Evolutionary conservation across 345 rosid genomes (phyloP).

Genomic region (Euphorbia tirucalli): DNA sequence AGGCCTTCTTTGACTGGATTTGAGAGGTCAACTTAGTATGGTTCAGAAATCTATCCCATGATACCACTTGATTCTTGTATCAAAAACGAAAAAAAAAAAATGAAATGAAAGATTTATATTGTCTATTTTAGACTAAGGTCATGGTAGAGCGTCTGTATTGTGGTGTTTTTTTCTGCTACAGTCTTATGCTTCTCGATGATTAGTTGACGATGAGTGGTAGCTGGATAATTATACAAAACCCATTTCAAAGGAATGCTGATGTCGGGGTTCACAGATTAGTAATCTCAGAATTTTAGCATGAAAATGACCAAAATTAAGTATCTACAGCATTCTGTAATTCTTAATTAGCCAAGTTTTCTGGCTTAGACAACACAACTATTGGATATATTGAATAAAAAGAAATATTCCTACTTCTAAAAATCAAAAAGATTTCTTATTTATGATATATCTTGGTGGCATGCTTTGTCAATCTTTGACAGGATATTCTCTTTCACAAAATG

Average conservation of each 20-base stretch:
- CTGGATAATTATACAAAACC: conserved; percentile 1
- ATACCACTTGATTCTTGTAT: not conserved
- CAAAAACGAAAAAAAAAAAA: not conserved
- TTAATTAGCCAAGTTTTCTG: not conserved
- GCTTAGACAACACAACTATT: not conserved
- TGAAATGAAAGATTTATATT: not conserved
- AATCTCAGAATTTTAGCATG: not conserved
- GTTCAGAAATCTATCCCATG: not conserved
- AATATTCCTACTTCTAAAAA: not conserved
- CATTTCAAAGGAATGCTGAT: conserved; percentile 1
- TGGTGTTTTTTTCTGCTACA: too few species aligned
- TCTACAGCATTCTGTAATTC: not conserved
- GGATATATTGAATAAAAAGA: not conserved
- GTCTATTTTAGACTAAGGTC: too few species aligned
- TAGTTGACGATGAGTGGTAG: too few species aligned
- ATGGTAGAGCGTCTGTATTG: too few species aligned
- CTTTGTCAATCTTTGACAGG: not conserved
- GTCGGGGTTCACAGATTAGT: not conserved
- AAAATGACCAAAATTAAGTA: too few species aligned
- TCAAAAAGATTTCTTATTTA: not conserved
- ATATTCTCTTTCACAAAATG: conserved; percentile 5
- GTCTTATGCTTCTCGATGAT: too few species aligned
- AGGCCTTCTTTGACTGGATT: not conserved
- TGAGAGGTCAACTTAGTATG: not conserved
- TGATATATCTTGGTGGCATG: not conserved